These are phyloP conservation scores for Raddia guianensis DNA, from an alignment of 176 grass and related monocot genomes.

Conservation along the genomic window DNA sequence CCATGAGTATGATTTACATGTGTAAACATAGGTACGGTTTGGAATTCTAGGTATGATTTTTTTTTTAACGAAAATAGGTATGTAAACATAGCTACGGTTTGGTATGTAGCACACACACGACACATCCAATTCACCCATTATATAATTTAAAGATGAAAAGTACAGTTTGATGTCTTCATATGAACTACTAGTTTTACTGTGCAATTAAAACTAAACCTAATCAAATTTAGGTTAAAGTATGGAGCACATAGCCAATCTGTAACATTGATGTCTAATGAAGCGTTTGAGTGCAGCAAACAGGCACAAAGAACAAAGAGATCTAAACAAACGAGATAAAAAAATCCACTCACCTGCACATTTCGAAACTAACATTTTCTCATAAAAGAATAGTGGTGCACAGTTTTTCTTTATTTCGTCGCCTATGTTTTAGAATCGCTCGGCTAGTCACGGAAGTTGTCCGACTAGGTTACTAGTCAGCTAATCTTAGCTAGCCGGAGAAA, in stretches of 20 bases:
- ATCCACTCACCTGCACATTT: neutral
- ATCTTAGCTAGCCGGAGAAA: too few relatives aligned
- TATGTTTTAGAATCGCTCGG: too few relatives aligned
- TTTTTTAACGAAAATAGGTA: too few relatives aligned
- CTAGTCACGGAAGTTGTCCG: too few relatives aligned
- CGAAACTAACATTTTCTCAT: neutral
- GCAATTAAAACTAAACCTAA: conserved; percentile 11
- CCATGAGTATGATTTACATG: too few relatives aligned
- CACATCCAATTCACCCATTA: too few relatives aligned
- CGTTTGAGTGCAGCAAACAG: neutral
- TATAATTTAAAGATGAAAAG: neutral
- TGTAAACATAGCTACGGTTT: too few relatives aligned
- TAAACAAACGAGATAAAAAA: conserved; percentile 33
- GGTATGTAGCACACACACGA: too few relatives aligned
- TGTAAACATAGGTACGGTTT: too few relatives aligned
- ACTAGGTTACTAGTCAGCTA: too few relatives aligned
- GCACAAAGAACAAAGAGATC: neutral
- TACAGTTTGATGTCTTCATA: neutral
- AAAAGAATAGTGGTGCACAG: neutral
- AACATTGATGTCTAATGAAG: neutral
- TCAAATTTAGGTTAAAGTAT: conserved; percentile 23
- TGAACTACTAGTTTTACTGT: conserved; percentile 9
- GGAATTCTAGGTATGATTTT: too few relatives aligned
- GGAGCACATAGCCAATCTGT: conserved; percentile 15
- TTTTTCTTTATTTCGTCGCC: conserved; percentile 4